Base-by-base conservation (phyloP, 768 basidiomycete genomes). In the Suillus subaureus region DNA sequence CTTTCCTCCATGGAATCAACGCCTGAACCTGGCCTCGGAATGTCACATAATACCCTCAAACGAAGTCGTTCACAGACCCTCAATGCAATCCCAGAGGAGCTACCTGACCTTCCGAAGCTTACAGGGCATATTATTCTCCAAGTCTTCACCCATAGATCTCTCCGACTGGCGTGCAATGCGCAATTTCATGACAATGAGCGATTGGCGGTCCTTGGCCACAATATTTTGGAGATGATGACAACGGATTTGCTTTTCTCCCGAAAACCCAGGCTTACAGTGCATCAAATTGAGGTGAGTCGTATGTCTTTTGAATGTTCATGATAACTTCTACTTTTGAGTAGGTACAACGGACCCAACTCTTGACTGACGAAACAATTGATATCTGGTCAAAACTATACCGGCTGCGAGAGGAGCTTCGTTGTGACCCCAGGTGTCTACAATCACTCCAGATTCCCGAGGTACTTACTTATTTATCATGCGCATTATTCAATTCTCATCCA, bases 91-190 rank as follows among this genome's bases (percentile, higher is more conserved):
- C 70, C 69, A 58, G 73, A 70, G 66, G 75, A 74, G 64, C 71
- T 77, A 61, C 85, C 83, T 60, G 78, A 78, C 28, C 73, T 85
- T 66, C 90, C 86, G 54, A 81, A 79, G 72, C 78, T 85, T 64
- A 79, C 80, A 37, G 82, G 80, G 64, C 85, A 89, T 61, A 77
- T 86, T 43, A 78, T 87, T 68, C 83, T 92, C 61, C 85, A 89
- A 69, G 87, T 91, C 61, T 91, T 85, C 70, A 91, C 89, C 15
- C 91, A 93, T 72, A 82, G 77, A 70, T 89, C 89, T 23, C 80
- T 92, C 60, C 81, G 85, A 61, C 82, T 77, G 73, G 71, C 75
- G 70, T 67, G 77, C 69, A 75, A 75, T 49, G 68, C 78, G 71
- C 67, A 80, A 79, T 83, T 81, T 71, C 78, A 77, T 67, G 87